These are phyloP conservation scores for Globisporangium viniferum DNA, from an alignment of 352 stramenopile genomes.

Conservation along the genomic window DNA sequence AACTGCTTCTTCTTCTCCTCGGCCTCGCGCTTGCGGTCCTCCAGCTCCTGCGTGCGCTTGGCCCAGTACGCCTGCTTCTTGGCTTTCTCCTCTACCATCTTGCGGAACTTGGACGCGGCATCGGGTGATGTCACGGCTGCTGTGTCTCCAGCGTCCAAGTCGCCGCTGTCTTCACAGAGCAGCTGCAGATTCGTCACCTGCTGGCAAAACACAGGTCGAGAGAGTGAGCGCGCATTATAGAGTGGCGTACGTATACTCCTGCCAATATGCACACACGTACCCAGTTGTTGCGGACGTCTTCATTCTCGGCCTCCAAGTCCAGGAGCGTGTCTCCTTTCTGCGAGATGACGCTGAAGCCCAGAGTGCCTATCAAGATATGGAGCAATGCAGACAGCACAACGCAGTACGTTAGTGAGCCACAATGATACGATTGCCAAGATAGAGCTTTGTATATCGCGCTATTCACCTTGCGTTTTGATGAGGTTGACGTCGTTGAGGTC, in stretches of 20 bases:
- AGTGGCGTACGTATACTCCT: neutral
- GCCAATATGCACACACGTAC: constrained; percentile 21
- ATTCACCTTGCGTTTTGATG: constrained; percentile 50
- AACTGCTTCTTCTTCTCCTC: constrained; percentile 83
- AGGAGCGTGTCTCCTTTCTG: constrained; percentile 59
- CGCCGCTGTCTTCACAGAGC: constrained; percentile 57
- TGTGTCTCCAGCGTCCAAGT: constrained; percentile 24
- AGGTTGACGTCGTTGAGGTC: constrained; percentile 45
- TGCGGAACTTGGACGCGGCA: constrained; percentile 43
- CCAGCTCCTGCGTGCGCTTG: constrained; percentile 71
- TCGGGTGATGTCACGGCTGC: neutral
- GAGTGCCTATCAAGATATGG: constrained; percentile 22
- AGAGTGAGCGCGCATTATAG: neutral
- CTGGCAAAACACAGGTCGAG: neutral
- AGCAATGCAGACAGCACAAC: neutral
- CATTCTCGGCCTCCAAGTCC: constrained; percentile 67
- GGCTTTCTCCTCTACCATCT: constrained; percentile 71
- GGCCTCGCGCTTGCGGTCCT: constrained; percentile 68
- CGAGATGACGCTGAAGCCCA: constrained; percentile 51
- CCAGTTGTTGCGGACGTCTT: constrained; percentile 64
- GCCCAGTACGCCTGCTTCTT: constrained; percentile 80
- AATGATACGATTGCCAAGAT: no score
- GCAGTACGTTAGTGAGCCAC: neutral
- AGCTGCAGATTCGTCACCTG: constrained; percentile 71
- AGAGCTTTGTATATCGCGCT: neutral